Evolutionary conservation across 179 eudicot genomes (phyloP), one percentile per base, ranked within the genome.

Genomic region (Beta macrorhiza): DNA sequence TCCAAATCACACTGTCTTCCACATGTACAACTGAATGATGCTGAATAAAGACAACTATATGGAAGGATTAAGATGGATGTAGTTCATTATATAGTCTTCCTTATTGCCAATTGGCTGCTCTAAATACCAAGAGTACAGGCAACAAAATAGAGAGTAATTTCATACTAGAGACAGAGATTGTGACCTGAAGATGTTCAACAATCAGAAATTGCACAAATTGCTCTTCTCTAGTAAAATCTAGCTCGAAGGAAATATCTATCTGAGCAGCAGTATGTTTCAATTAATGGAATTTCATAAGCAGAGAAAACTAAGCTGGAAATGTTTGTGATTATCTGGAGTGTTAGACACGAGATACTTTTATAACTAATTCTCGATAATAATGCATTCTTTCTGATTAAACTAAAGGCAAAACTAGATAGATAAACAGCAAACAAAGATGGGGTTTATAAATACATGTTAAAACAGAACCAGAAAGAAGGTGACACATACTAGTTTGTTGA

Each of bases 401-500:
- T 22, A 22, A 64, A 64, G 16, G 42, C 25, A 63, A 22, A 42
- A 68, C 52, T 32, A 37, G 15, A 68, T 1, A 32, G 7, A 68
- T 0, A 67, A 67, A 37, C 25, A 25, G 25, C 25, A 5, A 15
- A 42, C 3, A 67, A 67, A 32, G 72, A 0, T 15, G 49, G 15
- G 22, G 22, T 12, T 42, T 17, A 2, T 15, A 22, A 8, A 73
- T 74, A 61, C 55, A 44, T 47, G 5, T 67, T 25, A 19, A n/a
- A 55, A 53, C 1, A 62, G 20, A 49, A 44, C 25, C 59, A 0
- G 44, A 72, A 74, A 76, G 83, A 64, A 56, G 80, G 79, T 12
- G 67, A 88, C 85, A 88, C 97, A 84, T 89, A 92, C 98, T 78
- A 85, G 85, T 86, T 93, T 94, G 87, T 79, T 87, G 82, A 94